phyloP scores from a whole-genome alignment of 176 grass and related monocot genomes.

The Aegilops longissima region DNA sequence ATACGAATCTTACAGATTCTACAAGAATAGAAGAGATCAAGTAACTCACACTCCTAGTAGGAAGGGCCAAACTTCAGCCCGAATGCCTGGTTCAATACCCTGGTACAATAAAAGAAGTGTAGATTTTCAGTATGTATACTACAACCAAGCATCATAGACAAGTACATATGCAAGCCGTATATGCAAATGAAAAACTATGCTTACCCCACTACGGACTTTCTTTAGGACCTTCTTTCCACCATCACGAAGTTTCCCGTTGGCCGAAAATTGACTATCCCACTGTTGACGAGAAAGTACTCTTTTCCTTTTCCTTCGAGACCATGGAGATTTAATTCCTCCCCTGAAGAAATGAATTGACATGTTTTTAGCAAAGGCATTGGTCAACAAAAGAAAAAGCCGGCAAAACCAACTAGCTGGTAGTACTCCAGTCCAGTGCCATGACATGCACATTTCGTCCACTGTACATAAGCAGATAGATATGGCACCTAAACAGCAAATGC shows the following conservation, averaged over 20 bases:
- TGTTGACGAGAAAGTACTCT: conserved; percentile 63
- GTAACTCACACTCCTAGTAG: conserved; percentile 88
- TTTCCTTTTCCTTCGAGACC: conserved; percentile 95
- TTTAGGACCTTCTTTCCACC: conserved; percentile 91
- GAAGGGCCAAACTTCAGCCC: conserved; percentile 98
- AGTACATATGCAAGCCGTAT: background rate
- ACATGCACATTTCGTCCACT: background rate
- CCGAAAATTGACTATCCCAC: conserved; percentile 66
- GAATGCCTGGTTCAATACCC: conserved; percentile 82
- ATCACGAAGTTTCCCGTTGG: conserved; percentile 80
- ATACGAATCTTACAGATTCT: conserved; percentile 2
- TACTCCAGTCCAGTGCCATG: background rate
- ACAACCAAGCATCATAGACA: background rate
- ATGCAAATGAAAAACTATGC: conserved; percentile 29
- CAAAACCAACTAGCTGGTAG: conserved; percentile 3
- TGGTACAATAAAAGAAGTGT: conserved; percentile 40
- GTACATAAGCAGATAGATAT: background rate
- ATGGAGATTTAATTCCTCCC: conserved; percentile 95
- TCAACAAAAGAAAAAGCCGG: background rate
- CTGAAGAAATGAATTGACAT: conserved; percentile 38
- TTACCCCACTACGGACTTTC: conserved; percentile 96
- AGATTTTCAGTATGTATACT: conserved; percentile 21
- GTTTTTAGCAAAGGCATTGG: conserved; percentile 21
- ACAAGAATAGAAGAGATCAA: conserved; percentile 28
- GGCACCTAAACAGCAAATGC: background rate